A percentile compares a stretch with the other conserved stretches of the same genome.
These are phyloP conservation scores for Sporothrix pseudoabietina DNA, from an alignment of 2,329 filamentous ascomycete species.

Conservation along the genomic window DNA sequence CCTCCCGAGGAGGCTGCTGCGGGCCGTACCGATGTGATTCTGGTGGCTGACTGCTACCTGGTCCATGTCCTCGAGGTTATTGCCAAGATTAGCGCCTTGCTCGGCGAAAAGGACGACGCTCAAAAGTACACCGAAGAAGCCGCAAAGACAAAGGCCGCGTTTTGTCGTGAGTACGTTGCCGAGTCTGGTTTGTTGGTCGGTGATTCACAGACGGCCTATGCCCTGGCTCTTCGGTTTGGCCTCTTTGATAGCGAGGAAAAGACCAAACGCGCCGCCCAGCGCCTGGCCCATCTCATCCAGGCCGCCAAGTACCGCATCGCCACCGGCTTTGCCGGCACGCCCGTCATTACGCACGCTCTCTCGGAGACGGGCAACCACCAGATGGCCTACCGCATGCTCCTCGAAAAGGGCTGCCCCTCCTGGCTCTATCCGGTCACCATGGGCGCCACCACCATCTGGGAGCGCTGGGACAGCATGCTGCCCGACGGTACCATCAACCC, in stretches of 20 bases:
- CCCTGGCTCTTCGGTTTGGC: background rate
- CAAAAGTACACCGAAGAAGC: background rate
- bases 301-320: slow-evolving; percentile 30
- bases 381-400: slow-evolving; percentile 42
- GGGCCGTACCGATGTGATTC: slow-evolving; percentile 40
- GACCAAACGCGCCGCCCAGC: background rate
- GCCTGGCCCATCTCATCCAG: background rate
- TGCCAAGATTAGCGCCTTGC: background rate
- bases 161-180: background rate
- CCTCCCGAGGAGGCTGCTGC: slow-evolving; percentile 53
- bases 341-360: slow-evolving; percentile 34
- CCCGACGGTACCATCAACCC: slow-evolving; percentile 45
- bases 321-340: slow-evolving; percentile 38
- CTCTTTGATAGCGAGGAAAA: background rate
- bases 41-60: slow-evolving; percentile 39
- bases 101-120: background rate
- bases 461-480: slow-evolving; percentile 48
- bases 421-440: slow-evolving; percentile 47
- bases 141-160: background rate
- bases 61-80: slow-evolving; percentile 8
- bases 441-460: slow-evolving; percentile 47
- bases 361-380: slow-evolving; percentile 34
- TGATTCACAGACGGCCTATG: background rate
- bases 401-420: slow-evolving; percentile 38
- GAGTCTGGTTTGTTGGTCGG: background rate